phyloP scores from a whole-genome alignment of 306 rosid genomes.

The Glycyrrhiza uralensis region DNA sequence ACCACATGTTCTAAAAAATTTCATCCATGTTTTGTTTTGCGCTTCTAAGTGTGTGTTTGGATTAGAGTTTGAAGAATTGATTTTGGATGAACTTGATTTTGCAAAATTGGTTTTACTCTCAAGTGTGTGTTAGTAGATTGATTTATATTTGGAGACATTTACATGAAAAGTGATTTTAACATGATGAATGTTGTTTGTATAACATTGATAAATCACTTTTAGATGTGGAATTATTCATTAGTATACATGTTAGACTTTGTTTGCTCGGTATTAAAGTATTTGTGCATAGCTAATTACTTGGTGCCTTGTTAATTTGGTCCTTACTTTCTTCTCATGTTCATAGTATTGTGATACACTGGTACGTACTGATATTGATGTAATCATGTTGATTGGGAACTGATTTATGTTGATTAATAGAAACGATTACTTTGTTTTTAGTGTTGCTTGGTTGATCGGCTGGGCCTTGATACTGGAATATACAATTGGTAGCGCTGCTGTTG shows the following conservation, averaged over 20 bases:
- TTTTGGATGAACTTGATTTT: too few relatives aligned
- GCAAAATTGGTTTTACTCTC: neutral
- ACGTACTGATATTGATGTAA: neutral
- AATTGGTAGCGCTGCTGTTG: slow-evolving; percentile 82
- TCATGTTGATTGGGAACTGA: neutral
- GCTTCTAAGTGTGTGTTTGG: neutral
- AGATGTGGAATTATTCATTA: too few relatives aligned
- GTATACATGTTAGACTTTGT: neutral
- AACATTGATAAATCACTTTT: neutral
- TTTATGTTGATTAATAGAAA: slow-evolving; percentile 1
- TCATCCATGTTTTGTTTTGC: neutral
- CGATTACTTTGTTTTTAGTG: slow-evolving; percentile 43
- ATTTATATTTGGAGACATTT: neutral
- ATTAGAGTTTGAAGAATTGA: neutral
- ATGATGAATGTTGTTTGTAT: neutral
- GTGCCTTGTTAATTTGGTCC: neutral
- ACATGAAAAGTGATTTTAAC: neutral
- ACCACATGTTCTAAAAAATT: too few relatives aligned
- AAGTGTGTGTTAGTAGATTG: neutral
- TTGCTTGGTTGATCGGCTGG: slow-evolving; percentile 98
- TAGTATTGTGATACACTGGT: neutral
- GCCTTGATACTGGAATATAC: slow-evolving; percentile 84
- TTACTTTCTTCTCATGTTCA: neutral
- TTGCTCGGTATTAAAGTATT: neutral
- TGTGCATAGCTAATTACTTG: neutral